Percentiles rank a stretch among this genome's conserved stretches.
phyloP scores from a whole-genome alignment of 2,329 filamentous ascomycete genomes.

The Ophiostoma fasciatum region DNA sequence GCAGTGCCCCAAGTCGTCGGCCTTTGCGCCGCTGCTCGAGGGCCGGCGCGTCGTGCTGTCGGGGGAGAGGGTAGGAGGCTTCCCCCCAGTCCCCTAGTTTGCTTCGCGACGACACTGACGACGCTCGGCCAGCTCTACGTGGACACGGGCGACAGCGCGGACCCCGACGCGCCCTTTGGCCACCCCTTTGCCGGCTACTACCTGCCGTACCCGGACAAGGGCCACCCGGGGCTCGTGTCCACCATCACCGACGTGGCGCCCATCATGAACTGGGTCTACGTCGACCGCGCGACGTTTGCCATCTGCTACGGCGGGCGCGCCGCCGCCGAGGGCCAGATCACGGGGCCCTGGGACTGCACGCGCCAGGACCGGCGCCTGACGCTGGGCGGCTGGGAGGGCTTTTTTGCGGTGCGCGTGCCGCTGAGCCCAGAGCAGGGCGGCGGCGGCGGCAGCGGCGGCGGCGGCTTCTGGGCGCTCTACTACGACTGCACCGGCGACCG shows the following conservation, averaged over 20 bases:
- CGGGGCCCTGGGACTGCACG: conserved; percentile 36
- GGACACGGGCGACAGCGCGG: conserved; percentile 25
- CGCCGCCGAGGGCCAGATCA: conserved; percentile 27
- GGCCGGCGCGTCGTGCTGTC: conserved; percentile 30
- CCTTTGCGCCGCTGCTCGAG: conserved; percentile 27
- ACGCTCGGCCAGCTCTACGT: conserved; percentile 33
- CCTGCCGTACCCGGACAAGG: conserved; percentile 39
- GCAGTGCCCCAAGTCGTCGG: conserved; percentile 30
- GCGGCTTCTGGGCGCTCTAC: conserved; percentile 30
- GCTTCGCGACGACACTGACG: conserved; percentile 5
- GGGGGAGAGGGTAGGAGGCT: conserved; percentile 24
- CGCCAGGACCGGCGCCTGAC: conserved; percentile 35
- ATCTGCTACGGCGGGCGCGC: conserved; percentile 30
- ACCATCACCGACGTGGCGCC: conserved; percentile 34
- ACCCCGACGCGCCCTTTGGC: conserved; percentile 19
- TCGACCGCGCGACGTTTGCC: conserved; percentile 29
- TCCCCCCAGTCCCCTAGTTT: not conserved
- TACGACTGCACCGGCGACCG: conserved; percentile 32
- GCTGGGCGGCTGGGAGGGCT: conserved; percentile 34
- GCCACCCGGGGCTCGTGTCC: conserved; percentile 30
- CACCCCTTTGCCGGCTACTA: conserved; percentile 43
- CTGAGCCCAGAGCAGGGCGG: too few relatives aligned
- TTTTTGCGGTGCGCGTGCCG: conserved; percentile 24
- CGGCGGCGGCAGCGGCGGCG: too few relatives aligned
- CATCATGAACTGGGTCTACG: conserved; percentile 35